phyloP scores from a whole-genome alignment of 768 basidiomycete species.

The Mycena rebaudengoi region DNA sequence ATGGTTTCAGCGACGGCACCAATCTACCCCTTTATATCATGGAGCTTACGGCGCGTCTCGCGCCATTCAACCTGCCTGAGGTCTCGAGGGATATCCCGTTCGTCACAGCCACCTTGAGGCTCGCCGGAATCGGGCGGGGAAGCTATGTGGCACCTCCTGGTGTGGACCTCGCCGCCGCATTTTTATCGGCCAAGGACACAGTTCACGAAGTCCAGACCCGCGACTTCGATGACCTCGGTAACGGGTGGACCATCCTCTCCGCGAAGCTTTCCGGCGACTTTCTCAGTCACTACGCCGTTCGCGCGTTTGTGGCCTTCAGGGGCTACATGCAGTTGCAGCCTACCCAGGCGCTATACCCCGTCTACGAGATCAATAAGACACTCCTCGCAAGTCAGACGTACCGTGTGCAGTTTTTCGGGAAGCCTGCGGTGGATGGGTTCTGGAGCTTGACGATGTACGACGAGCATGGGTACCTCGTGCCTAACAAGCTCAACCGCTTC shows the following conservation, averaged over 20 bases:
- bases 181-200: not conserved
- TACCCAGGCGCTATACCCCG: slow-evolving; percentile 2
- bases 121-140: slow-evolving; percentile 1
- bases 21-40: not conserved
- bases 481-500: not conserved
- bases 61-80: not conserved
- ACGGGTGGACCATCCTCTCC: not conserved
- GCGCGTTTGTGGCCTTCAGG: not conserved
- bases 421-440: slow-evolving; percentile 14
- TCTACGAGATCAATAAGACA: not conserved
- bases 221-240: not conserved
- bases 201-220: not conserved
- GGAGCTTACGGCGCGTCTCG: slow-evolving; percentile 14
- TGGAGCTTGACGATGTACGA: slow-evolving; percentile 23
- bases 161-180: slow-evolving; percentile 3
- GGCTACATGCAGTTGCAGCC: slow-evolving; percentile 7
- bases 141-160: not conserved
- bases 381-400: slow-evolving; percentile 6
- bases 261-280: slow-evolving; percentile 7
- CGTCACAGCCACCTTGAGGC: not conserved
- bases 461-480: slow-evolving; percentile 5
- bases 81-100: not conserved
- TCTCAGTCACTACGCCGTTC: not conserved
- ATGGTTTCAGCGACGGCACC: not conserved
- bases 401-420: slow-evolving; percentile 4